Base-by-base conservation (phyloP, 2,329 filamentous ascomycete genomes). In the Clonostachys sp. region DNA sequence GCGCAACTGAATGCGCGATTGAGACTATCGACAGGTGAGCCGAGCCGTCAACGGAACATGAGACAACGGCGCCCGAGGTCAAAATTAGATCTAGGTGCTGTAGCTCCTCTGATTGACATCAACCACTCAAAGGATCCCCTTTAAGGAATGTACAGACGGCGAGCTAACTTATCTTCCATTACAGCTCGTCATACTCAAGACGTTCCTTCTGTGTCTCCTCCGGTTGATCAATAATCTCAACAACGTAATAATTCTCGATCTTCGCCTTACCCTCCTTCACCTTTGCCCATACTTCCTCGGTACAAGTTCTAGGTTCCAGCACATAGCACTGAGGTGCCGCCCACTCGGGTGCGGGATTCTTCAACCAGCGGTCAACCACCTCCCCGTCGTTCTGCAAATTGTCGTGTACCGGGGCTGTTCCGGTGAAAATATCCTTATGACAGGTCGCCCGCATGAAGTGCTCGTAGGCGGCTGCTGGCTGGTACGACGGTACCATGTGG, bases 401-500 rank as follows among this genome's bases (percentile, higher is more conserved):
- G n/a, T 74, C 65, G 5, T 79, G 66, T 47, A 81, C 65, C 41
- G 80, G 67, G 3, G 65, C 51, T 34, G 75, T 70, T 12, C 84
- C 81, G 1, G 75, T 76, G 2, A 78, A 67, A 42, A 84, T 67
- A 47, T 81, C 74, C 51, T 71, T 72, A 14, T 77, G 74, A 41
- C 69, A 70, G 48, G 84, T 68, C 14, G 80, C 79, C 30, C 83
- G 74, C 46, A 78, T 75, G 54, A 86, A 84, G 36, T 83, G 65
- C 51, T 75, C 72, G 48, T 82, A 72, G 1, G 78, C 68, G 2
- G 78, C 77, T 51, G 73, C 66, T 5, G 81, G 81, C 63, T 83
- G 80, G 56, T 80, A 81, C 35, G 73, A 75, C 0, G 80, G 78
- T 1, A 83, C 74, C 55, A 80, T 74, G 58, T 87, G 84, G 4